Evolutionary conservation across 1,284 basidiomycete species (phyloP), one percentile per base, ranked within the genome.

Genomic region (Fomitiporia mediterranea): DNA sequence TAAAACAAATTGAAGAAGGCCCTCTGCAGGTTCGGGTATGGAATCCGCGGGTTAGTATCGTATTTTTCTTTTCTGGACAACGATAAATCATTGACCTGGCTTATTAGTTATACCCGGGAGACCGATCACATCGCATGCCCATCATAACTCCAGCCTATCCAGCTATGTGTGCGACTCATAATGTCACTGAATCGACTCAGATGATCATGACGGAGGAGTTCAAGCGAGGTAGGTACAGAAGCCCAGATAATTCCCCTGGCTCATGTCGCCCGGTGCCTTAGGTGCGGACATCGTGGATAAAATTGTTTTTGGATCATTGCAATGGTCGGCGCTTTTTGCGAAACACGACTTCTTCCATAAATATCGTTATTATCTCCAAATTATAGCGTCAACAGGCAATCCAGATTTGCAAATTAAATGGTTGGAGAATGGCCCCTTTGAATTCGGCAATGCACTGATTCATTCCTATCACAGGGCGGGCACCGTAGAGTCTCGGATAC

Each of bases 71-170:
- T 55, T 48, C 34, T n/a, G 19, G 25, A 32, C 1, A 27, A 21
- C 40, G 5, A 15, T 25, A 35, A 11, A 40, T 32, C 39, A 28
- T 56, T 59, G 25, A 49, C 19, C 7, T 28, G 2, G n/a, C 49
- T 15, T 4, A 21, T 25, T 23, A 95, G 90, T 74, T 98, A 52
- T 98, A 98, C 71, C 92, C 94, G 1, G 82, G 86, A 60, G 97
- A 99, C 72, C 82, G 92, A 60, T 82, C 89, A 34, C 97, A 99
- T 73, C 83, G 94, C 59, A 99, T 99, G 97, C 97, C 97, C n/a
- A 98, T 99, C 68, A 99, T 99, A 66, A 99, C 97, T 1, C 97
- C 97, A 3, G 95, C 97, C 21, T 99, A 98, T 72, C 97, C 97
- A 38, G 91, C 95, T n/a, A 99, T 99, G 96, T 99, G 96, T 70